Percentiles rank a stretch among this genome's conserved stretches.
These are phyloP conservation scores for Picea sitchensis DNA, from an alignment of 75 land plant species.

Conservation along the genomic window DNA sequence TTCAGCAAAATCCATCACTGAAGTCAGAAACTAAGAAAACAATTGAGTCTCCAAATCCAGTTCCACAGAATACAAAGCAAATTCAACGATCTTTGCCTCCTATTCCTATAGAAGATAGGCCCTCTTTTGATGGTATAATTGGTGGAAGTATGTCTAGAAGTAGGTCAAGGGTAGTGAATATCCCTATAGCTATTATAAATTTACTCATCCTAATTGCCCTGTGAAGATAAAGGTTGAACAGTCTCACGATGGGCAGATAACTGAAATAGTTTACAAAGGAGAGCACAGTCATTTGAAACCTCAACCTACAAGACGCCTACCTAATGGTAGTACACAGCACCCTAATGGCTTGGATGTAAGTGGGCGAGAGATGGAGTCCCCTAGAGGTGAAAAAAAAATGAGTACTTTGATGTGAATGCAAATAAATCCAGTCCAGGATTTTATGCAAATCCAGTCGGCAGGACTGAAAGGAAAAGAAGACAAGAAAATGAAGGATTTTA, in stretches of 20 bases:
- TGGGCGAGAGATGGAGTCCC: neutral
- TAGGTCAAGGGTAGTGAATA: neutral
- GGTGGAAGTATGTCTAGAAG: neutral
- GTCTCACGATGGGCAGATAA: neutral
- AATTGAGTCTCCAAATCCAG: conserved; percentile 5
- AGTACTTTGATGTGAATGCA: neutral
- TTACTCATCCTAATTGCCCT: neutral
- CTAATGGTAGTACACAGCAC: neutral
- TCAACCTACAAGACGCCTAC: neutral
- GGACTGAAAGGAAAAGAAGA: conserved; percentile 16
- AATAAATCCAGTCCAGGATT: neutral
- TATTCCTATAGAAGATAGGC: conserved; percentile 30
- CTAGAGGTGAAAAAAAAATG: conserved; percentile 5
- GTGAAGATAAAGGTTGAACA: neutral
- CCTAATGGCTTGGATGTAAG: neutral
- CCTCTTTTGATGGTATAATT: conserved; percentile 44
- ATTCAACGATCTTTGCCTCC: conserved; percentile 11
- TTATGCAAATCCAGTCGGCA: neutral
- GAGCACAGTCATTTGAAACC: neutral
- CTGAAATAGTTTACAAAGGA: neutral
- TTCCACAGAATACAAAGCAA: neutral
- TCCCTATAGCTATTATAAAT: neutral
- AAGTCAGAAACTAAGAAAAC: neutral
- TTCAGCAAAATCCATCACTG: neutral
- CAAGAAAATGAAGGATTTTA: neutral